Evolutionary conservation across 2,329 filamentous ascomycete genomes (phyloP).

Genomic region (Venturia aucupariae): DNA sequence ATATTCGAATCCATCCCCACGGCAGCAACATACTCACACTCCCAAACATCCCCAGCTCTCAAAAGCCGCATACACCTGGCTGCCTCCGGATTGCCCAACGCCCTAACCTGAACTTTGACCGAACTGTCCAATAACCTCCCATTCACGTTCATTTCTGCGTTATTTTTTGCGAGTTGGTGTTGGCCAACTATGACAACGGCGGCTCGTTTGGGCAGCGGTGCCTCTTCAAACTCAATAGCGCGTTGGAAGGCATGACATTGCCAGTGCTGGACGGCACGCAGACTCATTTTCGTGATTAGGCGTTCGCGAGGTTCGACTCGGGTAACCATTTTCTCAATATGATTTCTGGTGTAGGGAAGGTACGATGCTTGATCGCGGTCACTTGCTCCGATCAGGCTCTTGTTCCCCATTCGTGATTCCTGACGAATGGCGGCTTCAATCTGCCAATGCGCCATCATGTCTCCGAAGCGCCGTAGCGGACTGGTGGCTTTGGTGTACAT

Average conservation of each 20-base stretch:
- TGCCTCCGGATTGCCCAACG: not conserved
- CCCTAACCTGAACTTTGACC: not conserved
- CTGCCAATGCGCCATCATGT: slow-evolving; percentile 55
- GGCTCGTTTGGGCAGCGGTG: not conserved
- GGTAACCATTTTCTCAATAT: slow-evolving; percentile 6
- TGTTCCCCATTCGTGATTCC: slow-evolving; percentile 27
- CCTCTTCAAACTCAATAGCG: not conserved
- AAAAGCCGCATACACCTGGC: not conserved
- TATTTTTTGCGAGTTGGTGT: not conserved
- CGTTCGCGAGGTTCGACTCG: slow-evolving; percentile 12
- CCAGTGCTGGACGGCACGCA: not conserved
- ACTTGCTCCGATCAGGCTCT: not conserved
- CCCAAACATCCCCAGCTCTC: not conserved
- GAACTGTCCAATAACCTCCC: not conserved
- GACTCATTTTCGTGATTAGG: not conserved
- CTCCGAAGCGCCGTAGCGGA: slow-evolving; percentile 51
- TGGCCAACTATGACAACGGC: not conserved
- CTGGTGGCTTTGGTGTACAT: slow-evolving; percentile 51
- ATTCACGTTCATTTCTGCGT: not conserved
- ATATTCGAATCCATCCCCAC: not conserved
- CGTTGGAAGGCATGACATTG: slow-evolving; percentile 1
- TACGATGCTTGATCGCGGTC: not conserved
- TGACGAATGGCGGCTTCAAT: slow-evolving; percentile 52
- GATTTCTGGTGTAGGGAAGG: not conserved
- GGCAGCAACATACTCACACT: slow-evolving; percentile 2